These are phyloP conservation scores for Emmonsia crescens DNA, from an alignment of 2,329 filamentous ascomycete genomes.

Conservation along the genomic window DNA sequence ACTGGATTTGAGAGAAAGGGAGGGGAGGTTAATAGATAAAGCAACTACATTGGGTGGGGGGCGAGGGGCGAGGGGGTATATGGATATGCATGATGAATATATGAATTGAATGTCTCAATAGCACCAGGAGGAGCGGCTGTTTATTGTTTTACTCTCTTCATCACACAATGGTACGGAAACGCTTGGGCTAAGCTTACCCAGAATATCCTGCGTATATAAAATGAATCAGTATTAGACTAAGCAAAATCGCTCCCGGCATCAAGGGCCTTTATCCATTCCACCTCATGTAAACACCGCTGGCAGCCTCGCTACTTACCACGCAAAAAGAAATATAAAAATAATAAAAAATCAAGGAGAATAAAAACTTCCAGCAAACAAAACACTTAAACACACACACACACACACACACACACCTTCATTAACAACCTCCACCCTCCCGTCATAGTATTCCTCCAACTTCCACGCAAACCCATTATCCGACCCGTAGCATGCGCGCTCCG, in stretches of 20 bases:
- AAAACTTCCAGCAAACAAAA: no score
- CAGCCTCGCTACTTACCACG: background rate
- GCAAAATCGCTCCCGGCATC: background rate
- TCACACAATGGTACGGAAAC: background rate
- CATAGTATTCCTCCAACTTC: slow-evolving; percentile 13
- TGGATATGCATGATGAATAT: background rate
- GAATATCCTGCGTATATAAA: slow-evolving; percentile 9
- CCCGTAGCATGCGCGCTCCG: slow-evolving; percentile 11
- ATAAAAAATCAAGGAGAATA: background rate
- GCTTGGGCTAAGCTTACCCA: slow-evolving; percentile 9
- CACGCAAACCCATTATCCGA: slow-evolving; percentile 13
- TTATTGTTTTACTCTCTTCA: background rate
- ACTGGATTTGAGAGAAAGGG: slow-evolving; percentile 2
- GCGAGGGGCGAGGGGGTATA: no score
- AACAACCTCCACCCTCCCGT: slow-evolving; percentile 14
- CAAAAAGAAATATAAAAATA: background rate
- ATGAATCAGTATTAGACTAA: background rate
- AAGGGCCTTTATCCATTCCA: background rate
- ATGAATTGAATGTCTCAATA: background rate
- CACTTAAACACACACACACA: slow-evolving; percentile 2
- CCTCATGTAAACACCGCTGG: background rate
- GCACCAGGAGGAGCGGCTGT: background rate
- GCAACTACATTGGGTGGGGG: background rate
- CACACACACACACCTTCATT: slow-evolving; percentile 12
- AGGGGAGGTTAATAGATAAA: background rate